These are phyloP conservation scores for Paragyromitra xinjiangensis DNA, from an alignment of 495 filamentous ascomycete species.

Conservation along the genomic window DNA sequence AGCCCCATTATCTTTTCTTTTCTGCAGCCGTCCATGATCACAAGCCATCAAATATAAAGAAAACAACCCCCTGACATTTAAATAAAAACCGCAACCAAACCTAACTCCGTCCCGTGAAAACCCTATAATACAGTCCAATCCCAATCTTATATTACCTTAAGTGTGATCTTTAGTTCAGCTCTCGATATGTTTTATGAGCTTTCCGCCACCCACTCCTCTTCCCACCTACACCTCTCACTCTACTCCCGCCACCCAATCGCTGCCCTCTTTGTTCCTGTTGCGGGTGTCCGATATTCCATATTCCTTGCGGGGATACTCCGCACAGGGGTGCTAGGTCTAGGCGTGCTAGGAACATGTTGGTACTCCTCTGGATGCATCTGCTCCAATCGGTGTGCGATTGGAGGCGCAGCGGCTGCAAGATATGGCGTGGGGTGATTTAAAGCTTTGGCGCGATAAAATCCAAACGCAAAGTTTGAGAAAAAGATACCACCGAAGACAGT, in stretches of 20 bases:
- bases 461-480: conserved; percentile 52
- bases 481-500: conserved; percentile 41
- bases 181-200: background rate
- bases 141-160: conserved; percentile 1
- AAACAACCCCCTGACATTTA: background rate
- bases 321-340: conserved; percentile 10
- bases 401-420: conserved; percentile 45
- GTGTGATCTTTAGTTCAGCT: background rate
- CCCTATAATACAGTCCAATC: conserved; percentile 3
- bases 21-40: background rate
- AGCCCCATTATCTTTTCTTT: background rate
- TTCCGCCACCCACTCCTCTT: background rate
- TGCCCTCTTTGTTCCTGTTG: background rate
- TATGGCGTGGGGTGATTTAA: conserved; percentile 50
- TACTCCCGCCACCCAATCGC: conserved; percentile 20
- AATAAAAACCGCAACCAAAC: background rate
- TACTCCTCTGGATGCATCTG: conserved; percentile 21
- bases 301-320: conserved; percentile 2
- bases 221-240: background rate
- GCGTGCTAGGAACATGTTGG: conserved; percentile 5
- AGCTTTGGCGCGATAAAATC: conserved; percentile 44
- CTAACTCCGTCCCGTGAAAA: background rate
- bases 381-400: conserved; percentile 32
- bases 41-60: background rate
- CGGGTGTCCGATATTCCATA: conserved; percentile 2